Percentiles rank a stretch among this genome's conserved stretches.
Conservation (phyloP, 2,329 filamentous ascomycete genomes). For the Penicillium sp. region DNA sequence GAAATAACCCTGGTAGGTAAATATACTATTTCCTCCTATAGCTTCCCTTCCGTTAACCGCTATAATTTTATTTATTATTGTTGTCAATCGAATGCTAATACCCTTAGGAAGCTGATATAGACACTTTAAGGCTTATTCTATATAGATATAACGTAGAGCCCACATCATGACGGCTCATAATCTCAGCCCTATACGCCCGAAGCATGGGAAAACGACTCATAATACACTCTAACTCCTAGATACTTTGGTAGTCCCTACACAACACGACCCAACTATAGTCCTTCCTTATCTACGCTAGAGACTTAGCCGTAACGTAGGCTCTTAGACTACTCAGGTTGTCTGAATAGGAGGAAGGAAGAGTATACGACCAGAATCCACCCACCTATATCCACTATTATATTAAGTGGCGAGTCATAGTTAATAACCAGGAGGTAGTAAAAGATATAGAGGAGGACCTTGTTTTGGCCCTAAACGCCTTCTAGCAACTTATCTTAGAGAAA, state of each 20-base stretch:
- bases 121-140: neutral
- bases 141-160: neutral
- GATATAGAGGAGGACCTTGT: slow-evolving; percentile 22
- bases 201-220: neutral
- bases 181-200: neutral
- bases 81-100: neutral
- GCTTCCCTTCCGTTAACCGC: slow-evolving; percentile 1
- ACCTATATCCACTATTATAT: slow-evolving; percentile 15
- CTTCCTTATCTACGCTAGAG: slow-evolving; percentile 6
- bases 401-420: slow-evolving; percentile 34
- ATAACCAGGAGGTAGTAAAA: slow-evolving; percentile 16
- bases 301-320: neutral
- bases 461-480: slow-evolving; percentile 19
- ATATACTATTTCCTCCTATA: neutral
- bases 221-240: slow-evolving; percentile 44
- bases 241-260: slow-evolving; percentile 7
- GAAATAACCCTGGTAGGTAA: slow-evolving; percentile 1
- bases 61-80: neutral
- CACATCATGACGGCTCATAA: neutral
- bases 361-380: slow-evolving; percentile 13
- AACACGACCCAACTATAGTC: slow-evolving; percentile 5
- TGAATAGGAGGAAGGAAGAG: slow-evolving; percentile 16
- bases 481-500: slow-evolving; percentile 10
- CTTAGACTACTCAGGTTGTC: slow-evolving; percentile 4
- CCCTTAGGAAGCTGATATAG: slow-evolving; percentile 1